phyloP scores from a whole-genome alignment of 257 asterid species.

The Galeopsis tetrahit region DNA sequence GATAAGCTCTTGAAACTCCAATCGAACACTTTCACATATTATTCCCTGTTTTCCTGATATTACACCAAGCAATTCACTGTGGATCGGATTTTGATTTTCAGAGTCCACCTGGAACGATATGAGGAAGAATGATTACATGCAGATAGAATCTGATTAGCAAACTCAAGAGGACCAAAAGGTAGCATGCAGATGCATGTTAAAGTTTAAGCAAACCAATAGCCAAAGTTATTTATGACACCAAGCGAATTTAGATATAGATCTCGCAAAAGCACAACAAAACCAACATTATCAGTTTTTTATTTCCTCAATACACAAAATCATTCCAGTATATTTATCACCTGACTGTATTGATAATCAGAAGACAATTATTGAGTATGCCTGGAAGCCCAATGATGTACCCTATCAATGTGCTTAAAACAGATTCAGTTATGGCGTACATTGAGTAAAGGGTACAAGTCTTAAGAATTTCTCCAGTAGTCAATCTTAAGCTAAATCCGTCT shows the following conservation, averaged over 20 bases:
- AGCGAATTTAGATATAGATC: not conserved
- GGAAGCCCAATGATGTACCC: constrained; percentile 12
- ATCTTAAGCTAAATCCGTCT: not conserved
- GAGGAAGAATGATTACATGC: constrained; percentile 28
- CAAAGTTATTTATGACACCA: constrained; percentile 18
- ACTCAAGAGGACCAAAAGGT: constrained; percentile 8
- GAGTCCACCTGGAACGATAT: constrained; percentile 61
- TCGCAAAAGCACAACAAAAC: constrained; percentile 5
- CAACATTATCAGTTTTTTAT: not conserved
- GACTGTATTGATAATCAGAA: constrained; percentile 6
- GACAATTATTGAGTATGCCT: not conserved
- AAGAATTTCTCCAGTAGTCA: not conserved
- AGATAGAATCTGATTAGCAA: not conserved
- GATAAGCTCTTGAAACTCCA: constrained; percentile 82
- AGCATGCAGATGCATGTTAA: constrained; percentile 17
- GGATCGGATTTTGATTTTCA: constrained; percentile 71
- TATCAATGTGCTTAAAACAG: not conserved
- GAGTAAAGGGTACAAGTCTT: not conserved
- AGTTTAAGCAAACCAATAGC: constrained; percentile 10
- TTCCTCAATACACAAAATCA: constrained; percentile 12
- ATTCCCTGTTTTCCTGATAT: constrained; percentile 72
- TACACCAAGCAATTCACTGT: constrained; percentile 47
- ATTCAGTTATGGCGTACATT: not conserved
- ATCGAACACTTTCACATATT: constrained; percentile 72
- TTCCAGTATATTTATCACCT: not conserved